phyloP scores from a whole-genome alignment of 768 basidiomycete genomes.

The Amanita polypyramis region DNA sequence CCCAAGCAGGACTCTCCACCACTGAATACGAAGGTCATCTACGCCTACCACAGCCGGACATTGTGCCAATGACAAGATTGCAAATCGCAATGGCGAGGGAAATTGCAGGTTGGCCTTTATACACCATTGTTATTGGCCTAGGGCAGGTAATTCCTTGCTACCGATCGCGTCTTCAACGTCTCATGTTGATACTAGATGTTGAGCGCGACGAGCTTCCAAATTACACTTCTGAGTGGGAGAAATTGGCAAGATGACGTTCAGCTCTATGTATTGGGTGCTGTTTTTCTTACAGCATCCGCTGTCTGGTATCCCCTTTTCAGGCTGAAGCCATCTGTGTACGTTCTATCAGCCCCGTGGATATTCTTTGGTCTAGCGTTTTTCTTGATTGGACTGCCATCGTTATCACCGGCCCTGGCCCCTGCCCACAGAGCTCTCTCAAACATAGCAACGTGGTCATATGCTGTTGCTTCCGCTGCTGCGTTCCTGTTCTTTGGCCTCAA shows the following conservation, averaged over 20 bases:
- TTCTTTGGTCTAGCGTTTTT: slow-evolving; percentile 90
- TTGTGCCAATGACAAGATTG: slow-evolving; percentile 69
- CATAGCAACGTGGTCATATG: slow-evolving; percentile 85
- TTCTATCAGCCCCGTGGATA: slow-evolving; percentile 80
- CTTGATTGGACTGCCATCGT: slow-evolving; percentile 79
- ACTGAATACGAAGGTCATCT: slow-evolving; percentile 34
- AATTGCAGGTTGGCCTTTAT: slow-evolving; percentile 81
- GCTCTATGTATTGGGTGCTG: slow-evolving; percentile 82
- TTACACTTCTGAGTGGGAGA: slow-evolving; percentile 79
- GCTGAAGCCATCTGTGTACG: slow-evolving; percentile 78
- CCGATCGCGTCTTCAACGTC: slow-evolving; percentile 2
- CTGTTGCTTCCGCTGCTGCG: slow-evolving; percentile 84
- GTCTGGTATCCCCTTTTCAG: slow-evolving; percentile 91
- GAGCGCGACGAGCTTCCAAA: slow-evolving; percentile 89
- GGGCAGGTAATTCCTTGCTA: slow-evolving; percentile 47
- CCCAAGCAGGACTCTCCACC: slow-evolving; percentile 31
- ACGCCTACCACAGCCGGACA: slow-evolving; percentile 37
- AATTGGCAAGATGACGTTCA: slow-evolving; percentile 75
- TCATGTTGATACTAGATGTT: slow-evolving; percentile 45
- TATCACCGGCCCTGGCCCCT: slow-evolving; percentile 44
- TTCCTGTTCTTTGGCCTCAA: slow-evolving; percentile 94
- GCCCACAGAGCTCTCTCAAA: slow-evolving; percentile 63
- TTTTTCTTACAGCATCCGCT: slow-evolving; percentile 77
- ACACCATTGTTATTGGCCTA: slow-evolving; percentile 78
- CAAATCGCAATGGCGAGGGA: slow-evolving; percentile 80